Conservation (phyloP, 257 asterid species). For the Handroanthus guayacan region DNA sequence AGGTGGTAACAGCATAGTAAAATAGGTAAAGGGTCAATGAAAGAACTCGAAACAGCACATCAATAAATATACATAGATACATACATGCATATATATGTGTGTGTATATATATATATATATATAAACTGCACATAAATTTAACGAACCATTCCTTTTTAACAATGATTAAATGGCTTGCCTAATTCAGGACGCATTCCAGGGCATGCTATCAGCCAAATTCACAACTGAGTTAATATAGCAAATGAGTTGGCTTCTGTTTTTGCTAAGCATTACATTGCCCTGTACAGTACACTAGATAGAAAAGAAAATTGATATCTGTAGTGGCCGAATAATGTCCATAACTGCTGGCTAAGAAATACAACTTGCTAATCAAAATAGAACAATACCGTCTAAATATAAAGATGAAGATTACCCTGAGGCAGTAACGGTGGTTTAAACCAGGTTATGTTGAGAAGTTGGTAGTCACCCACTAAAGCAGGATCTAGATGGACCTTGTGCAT, state of each 20-base stretch:
- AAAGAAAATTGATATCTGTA: neutral
- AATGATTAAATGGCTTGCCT: neutral
- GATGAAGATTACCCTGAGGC: conserved; percentile 67
- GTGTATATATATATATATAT: conserved; percentile 17
- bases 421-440: conserved; percentile 73
- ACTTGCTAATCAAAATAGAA: conserved; percentile 8
- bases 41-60: conserved; percentile 3
- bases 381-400: conserved; percentile 17
- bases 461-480: conserved; percentile 83
- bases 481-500: conserved; percentile 68
- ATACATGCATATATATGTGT: no score
- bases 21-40: neutral
- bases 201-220: conserved; percentile 17
- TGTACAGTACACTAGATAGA: neutral
- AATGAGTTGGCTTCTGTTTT: neutral
- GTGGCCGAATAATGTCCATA: neutral
- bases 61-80: neutral
- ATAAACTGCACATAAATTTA: neutral
- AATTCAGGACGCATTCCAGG: conserved; percentile 13
- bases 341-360: neutral
- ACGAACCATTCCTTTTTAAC: neutral
- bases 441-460: conserved; percentile 80
- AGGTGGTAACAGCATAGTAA: neutral
- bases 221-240: conserved; percentile 14
- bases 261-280: conserved; percentile 18